phyloP scores from a whole-genome alignment of 805 yeast species.

The Tetrapisispora arboricola region DNA sequence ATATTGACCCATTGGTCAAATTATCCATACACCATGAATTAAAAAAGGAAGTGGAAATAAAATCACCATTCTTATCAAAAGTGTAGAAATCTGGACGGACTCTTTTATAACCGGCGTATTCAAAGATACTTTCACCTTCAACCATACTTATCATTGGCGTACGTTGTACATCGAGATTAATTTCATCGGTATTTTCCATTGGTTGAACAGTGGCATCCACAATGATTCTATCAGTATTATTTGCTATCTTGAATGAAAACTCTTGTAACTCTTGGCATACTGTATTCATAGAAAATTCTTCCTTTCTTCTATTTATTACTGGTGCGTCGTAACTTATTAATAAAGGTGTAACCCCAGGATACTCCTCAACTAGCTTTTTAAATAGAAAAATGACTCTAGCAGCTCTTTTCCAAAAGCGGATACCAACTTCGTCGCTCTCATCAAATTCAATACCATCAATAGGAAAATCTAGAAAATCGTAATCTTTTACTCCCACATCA shows the following conservation, averaged over 20 bases:
- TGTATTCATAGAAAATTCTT: background rate
- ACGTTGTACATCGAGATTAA: constrained; percentile 15
- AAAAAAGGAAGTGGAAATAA: constrained; percentile 26
- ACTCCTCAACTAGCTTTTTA: constrained; percentile 22
- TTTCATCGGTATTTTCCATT: constrained; percentile 15
- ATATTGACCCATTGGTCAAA: background rate
- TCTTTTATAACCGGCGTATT: constrained; percentile 26
- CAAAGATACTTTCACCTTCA: constrained; percentile 23
- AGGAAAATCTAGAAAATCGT: constrained; percentile 52
- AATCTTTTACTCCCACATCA: constrained; percentile 48
- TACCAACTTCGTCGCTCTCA: constrained; percentile 27
- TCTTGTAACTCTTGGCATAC: background rate
- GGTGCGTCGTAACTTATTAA: constrained; percentile 9
- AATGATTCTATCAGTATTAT: background rate
- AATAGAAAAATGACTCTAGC: constrained; percentile 24
- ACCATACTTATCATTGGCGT: constrained; percentile 20
- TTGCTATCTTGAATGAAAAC: constrained; percentile 2
- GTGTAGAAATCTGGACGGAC: constrained; percentile 20
- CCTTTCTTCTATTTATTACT: constrained; percentile 8
- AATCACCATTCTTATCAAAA: constrained; percentile 28
- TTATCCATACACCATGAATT: constrained; percentile 7
- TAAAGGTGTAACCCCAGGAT: constrained; percentile 10
- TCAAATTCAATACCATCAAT: constrained; percentile 47
- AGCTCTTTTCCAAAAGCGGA: constrained; percentile 27
- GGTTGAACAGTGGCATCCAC: constrained; percentile 3